phyloP scores from a whole-genome alignment of 2,329 filamentous ascomycete species.

The Cercospora canescens region DNA sequence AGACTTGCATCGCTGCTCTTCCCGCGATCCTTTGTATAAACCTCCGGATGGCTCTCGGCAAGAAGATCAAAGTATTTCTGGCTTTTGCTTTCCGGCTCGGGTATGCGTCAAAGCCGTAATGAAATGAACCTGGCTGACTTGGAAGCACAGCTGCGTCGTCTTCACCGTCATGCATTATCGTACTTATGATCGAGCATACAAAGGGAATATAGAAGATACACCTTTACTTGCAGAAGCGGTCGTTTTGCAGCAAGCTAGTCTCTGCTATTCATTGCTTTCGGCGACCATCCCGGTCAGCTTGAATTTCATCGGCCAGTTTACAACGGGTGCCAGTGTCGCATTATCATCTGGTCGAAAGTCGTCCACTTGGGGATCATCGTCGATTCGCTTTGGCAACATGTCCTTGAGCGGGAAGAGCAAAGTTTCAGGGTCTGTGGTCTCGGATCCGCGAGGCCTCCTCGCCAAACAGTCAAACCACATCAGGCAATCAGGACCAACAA shows the following conservation, averaged over 20 bases:
- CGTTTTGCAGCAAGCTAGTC: background rate
- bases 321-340: background rate
- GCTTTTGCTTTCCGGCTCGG: background rate
- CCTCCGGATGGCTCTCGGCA: background rate
- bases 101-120: background rate
- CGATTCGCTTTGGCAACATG: background rate
- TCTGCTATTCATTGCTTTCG: background rate
- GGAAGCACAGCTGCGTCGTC: background rate
- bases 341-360: background rate
- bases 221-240: background rate
- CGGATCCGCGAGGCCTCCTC: background rate
- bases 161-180: background rate
- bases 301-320: background rate
- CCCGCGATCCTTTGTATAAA: background rate
- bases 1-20: background rate
- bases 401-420: background rate
- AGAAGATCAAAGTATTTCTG: background rate
- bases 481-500: background rate
- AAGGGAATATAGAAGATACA: background rate
- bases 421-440: background rate
- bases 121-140: background rate
- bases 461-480: background rate
- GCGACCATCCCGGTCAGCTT: background rate
- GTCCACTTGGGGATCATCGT: background rate
- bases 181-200: background rate